Percentiles rank a stretch among this genome's conserved stretches.
Conservation (phyloP, 2,329 filamentous ascomycete species). For the Aspergillus sp. region DNA sequence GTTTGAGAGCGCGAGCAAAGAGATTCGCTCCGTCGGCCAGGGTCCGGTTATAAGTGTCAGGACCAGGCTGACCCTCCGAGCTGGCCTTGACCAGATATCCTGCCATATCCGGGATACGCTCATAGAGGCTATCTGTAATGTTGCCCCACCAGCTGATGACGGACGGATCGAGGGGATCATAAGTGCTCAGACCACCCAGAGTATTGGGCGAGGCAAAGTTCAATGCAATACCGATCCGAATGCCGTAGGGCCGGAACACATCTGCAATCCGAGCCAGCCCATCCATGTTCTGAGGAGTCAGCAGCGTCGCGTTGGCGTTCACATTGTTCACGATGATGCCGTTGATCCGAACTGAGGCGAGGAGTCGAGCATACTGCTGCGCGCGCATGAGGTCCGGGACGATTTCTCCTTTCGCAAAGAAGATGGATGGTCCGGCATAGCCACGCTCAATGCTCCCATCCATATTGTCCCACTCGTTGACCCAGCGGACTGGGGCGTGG, state of each 20-base stretch:
- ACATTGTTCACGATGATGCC: slow-evolving; percentile 70
- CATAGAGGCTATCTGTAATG: slow-evolving; percentile 60
- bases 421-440: slow-evolving; percentile 67
- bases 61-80: slow-evolving; percentile 70
- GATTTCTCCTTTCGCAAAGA: slow-evolving; percentile 59
- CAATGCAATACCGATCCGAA: slow-evolving; percentile 64
- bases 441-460: slow-evolving; percentile 66
- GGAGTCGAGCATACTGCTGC: slow-evolving; percentile 62
- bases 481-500: slow-evolving; percentile 63
- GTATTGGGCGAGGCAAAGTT: slow-evolving; percentile 65
- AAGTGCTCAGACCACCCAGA: slow-evolving; percentile 58
- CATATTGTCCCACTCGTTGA: slow-evolving; percentile 73
- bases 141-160: slow-evolving; percentile 65
- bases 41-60: slow-evolving; percentile 67
- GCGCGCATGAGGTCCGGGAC: slow-evolving; percentile 61
- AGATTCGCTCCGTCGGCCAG: slow-evolving; percentile 67
- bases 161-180: slow-evolving; percentile 60
- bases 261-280: slow-evolving; percentile 64
- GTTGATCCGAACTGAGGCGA: slow-evolving; percentile 67
- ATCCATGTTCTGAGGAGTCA: slow-evolving; percentile 58
- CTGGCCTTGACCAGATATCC: slow-evolving; percentile 72
- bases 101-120: slow-evolving; percentile 63
- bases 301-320: slow-evolving; percentile 62
- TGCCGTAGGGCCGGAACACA: slow-evolving; percentile 64
- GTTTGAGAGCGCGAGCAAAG: slow-evolving; percentile 60